These are phyloP conservation scores for Euphorbia celastroides DNA, from an alignment of 441 rosid genomes.

Conservation along the genomic window DNA sequence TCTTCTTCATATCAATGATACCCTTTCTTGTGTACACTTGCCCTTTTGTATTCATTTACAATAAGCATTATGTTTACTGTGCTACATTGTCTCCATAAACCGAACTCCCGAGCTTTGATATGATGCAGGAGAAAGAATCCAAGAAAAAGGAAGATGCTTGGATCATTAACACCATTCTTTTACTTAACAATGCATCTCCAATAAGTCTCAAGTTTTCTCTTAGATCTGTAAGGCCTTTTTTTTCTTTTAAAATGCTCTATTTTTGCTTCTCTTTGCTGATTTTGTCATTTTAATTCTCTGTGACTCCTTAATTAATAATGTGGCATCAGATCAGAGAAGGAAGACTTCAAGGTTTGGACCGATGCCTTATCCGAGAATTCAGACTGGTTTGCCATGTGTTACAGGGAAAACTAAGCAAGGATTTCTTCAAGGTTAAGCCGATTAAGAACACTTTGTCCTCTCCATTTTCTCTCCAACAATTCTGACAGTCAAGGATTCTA, in stretches of 20 bases:
- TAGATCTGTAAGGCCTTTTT: conserved; percentile 51
- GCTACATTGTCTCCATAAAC: not conserved
- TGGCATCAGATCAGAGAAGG: conserved; percentile 75
- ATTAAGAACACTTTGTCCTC: not conserved
- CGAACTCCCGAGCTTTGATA: conserved; percentile 12
- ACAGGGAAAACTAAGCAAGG: conserved; percentile 76
- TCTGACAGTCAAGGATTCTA: conserved; percentile 3
- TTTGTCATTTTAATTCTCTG: too few relatives aligned
- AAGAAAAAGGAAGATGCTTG: conserved; percentile 41
- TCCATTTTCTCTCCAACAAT: not conserved
- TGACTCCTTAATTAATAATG: too few relatives aligned
- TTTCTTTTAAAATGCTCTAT: too few relatives aligned
- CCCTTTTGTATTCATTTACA: too few relatives aligned
- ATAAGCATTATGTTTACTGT: not conserved
- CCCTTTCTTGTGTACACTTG: not conserved
- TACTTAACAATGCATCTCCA: conserved; percentile 77
- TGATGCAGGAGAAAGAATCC: conserved; percentile 61
- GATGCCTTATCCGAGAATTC: conserved; percentile 71
- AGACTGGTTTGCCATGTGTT: conserved; percentile 82
- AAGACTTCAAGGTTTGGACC: conserved; percentile 72
- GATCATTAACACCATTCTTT: conserved; percentile 45
- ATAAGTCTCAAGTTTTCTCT: conserved; percentile 89
- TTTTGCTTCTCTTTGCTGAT: not conserved
- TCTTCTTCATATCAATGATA: conserved; percentile 2
- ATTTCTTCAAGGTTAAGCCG: conserved; percentile 67